A percentile compares a stretch with the other conserved stretches of the same genome.
These are phyloP conservation scores for Capsicum pubescens DNA, from an alignment of 257 asterid genomes.

Conservation along the genomic window DNA sequence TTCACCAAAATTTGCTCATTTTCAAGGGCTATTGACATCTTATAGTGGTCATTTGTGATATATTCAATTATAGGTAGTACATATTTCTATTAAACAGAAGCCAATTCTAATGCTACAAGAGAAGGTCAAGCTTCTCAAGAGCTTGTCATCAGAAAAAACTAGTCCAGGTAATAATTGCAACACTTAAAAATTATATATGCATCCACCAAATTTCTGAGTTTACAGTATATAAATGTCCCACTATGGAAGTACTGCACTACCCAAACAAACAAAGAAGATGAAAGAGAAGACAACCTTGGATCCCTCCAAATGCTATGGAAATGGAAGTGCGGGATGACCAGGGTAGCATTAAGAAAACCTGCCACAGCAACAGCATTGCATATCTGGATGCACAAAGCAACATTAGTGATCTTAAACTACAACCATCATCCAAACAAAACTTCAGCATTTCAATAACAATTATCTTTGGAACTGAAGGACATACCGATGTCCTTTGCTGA, in stretches of 20 bases:
- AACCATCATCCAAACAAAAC: neutral
- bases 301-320: slow-evolving; percentile 99
- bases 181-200: neutral
- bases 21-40: neutral
- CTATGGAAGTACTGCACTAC: slow-evolving; percentile 12
- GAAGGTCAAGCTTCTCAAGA: slow-evolving; percentile 14
- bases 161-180: neutral
- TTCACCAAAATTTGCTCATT: slow-evolving; percentile 12
- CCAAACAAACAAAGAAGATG: neutral
- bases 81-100: neutral
- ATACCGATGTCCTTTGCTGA: slow-evolving; percentile 97
- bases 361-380: slow-evolving; percentile 99
- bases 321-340: slow-evolving; percentile 89
- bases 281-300: slow-evolving; percentile 68
- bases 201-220: slow-evolving; percentile 9
- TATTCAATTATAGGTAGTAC: neutral
- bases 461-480: slow-evolving; percentile 26
- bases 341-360: slow-evolving; percentile 95
- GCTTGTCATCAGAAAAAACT: neutral
- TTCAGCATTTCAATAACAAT: slow-evolving; percentile 21
- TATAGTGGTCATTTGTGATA: slow-evolving; percentile 3
- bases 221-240: neutral
- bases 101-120: slow-evolving; percentile 11
- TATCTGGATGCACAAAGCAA: slow-evolving; percentile 63
- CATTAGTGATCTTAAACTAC: slow-evolving; percentile 10